A percentile compares a stretch with the other conserved stretches of the same genome.
Conservation (phyloP, 768 basidiomycete species). For the Tulasnella sp. region DNA sequence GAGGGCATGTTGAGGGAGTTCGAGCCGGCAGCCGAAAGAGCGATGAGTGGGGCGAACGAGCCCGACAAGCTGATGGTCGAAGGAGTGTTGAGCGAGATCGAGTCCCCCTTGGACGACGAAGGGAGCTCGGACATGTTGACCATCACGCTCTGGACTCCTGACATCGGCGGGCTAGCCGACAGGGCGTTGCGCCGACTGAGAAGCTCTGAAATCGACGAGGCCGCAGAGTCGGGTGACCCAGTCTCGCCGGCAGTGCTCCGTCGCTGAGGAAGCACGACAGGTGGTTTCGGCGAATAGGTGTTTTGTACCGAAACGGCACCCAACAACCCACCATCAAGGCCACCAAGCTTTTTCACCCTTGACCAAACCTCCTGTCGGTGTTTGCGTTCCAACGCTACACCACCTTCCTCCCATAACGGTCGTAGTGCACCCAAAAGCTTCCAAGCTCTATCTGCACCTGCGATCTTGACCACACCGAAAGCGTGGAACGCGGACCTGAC, state of each 20-base stretch:
- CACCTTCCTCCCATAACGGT: not conserved
- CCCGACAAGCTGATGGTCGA: not conserved
- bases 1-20: not conserved
- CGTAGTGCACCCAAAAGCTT: not conserved
- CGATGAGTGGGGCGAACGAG: not conserved
- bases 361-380: not conserved
- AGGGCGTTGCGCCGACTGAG: not conserved
- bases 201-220: not conserved
- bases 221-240: not conserved
- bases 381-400: not conserved
- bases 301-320: not conserved
- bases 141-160: not conserved
- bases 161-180: not conserved
- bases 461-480: not conserved
- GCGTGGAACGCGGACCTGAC: not conserved
- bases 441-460: not conserved
- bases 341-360: conserved; percentile 4
- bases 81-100: not conserved
- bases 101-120: not conserved
- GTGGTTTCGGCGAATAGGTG: not conserved
- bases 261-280: not conserved
- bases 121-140: not conserved
- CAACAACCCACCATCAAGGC: not conserved
- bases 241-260: not conserved
- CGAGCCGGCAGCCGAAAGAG: not conserved